phyloP scores from a whole-genome alignment of 345 rosid genomes.

The Angophora floribunda region DNA sequence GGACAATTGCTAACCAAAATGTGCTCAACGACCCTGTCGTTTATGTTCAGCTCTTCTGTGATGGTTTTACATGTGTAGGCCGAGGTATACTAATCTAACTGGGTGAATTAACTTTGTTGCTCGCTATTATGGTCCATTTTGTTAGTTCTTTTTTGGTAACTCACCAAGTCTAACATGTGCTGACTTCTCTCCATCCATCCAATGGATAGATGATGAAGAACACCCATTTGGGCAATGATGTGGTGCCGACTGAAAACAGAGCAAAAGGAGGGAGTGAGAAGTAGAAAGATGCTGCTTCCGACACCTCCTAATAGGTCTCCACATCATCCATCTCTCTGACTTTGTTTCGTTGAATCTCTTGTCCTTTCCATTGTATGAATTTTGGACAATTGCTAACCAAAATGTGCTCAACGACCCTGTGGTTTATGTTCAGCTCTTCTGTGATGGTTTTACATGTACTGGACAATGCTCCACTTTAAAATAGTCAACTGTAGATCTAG shows the following conservation, averaged over 20 bases:
- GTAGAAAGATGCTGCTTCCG: neutral
- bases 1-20: neutral
- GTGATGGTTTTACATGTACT: neutral
- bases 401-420: neutral
- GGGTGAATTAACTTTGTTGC: conserved; percentile 3
- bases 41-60: neutral
- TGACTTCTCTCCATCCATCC: conserved; percentile 18
- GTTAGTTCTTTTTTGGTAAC: neutral
- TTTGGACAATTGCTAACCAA: neutral
- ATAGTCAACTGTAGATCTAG: neutral
- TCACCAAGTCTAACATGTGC: conserved; percentile 1
- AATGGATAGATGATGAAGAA: conserved; percentile 16
- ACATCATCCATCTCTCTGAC: neutral
- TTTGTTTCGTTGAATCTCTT: neutral
- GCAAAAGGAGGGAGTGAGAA: neutral
- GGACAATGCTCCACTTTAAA: neutral
- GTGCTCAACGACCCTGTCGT: neutral
- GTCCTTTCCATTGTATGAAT: neutral
- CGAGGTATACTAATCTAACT: conserved; percentile 77
- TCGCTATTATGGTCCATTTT: neutral
- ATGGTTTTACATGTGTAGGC: conserved; percentile 20
- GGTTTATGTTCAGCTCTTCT: neutral
- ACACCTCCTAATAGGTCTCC: neutral
- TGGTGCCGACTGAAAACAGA: neutral
- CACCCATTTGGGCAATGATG: neutral